Percentiles rank a stretch among this genome's conserved stretches.
These are phyloP conservation scores for Fusarium multiceps DNA, from an alignment of 2,329 filamentous ascomycete species.

Conservation along the genomic window DNA sequence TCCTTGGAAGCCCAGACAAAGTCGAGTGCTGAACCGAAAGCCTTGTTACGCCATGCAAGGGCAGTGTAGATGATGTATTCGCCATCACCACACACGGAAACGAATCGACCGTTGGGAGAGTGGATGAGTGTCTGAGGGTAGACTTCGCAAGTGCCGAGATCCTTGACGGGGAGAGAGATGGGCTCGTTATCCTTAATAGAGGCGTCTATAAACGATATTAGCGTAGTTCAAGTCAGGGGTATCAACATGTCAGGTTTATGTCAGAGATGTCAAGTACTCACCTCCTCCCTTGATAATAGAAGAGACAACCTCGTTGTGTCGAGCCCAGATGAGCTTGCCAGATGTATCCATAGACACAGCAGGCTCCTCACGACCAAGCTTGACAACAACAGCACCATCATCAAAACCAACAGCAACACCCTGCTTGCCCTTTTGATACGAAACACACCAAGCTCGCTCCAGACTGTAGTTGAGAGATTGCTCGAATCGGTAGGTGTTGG, in stretches of 20 bases:
- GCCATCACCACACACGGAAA: conserved; percentile 86
- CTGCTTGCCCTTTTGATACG: conserved; percentile 94
- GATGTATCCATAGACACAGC: conserved; percentile 97
- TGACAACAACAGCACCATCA: conserved; percentile 96
- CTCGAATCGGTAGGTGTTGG: conserved; percentile 95
- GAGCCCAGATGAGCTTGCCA: conserved; percentile 95
- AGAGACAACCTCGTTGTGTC: conserved; percentile 94
- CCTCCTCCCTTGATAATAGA: conserved; percentile 92
- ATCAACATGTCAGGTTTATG: no score
- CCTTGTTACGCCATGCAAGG: conserved; percentile 95
- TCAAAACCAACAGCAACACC: conserved; percentile 96
- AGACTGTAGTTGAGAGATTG: conserved; percentile 96
- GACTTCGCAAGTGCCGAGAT: conserved; percentile 94
- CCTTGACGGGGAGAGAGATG: conserved; percentile 88
- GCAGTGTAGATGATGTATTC: conserved; percentile 99
- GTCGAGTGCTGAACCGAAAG: conserved; percentile 93
- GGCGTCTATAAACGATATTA: conserved; percentile 66
- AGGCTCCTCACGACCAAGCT: conserved; percentile 96
- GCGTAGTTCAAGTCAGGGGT: conserved; percentile 2
- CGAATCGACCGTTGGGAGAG: conserved; percentile 94
- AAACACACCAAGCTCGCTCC: conserved; percentile 97
- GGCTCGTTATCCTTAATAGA: conserved; percentile 88
- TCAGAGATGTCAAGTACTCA: conserved; percentile 49
- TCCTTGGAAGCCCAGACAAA: conserved; percentile 98
- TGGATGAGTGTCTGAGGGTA: conserved; percentile 95